A percentile compares a stretch with the other conserved stretches of the same genome.
Conservation (phyloP, 805 yeast genomes). For the Wickerhamiella azymoides region DNA sequence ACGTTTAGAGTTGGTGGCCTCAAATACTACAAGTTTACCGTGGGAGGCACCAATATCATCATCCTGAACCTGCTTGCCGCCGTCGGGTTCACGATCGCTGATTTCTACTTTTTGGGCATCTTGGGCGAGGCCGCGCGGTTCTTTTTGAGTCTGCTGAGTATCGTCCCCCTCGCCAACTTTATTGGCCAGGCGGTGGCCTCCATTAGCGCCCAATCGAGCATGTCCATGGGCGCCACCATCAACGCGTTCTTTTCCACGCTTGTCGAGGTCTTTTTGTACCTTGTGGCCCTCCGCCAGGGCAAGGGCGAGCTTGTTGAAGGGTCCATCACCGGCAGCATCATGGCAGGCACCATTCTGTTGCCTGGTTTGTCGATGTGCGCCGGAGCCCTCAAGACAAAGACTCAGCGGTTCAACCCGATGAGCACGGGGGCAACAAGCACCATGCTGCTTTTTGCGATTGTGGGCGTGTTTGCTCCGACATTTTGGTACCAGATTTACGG, state of each 20-base stretch:
- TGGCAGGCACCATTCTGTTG: slow-evolving; percentile 79
- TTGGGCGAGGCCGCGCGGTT: slow-evolving; percentile 44
- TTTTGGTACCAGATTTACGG: slow-evolving; percentile 83
- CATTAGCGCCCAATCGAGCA: slow-evolving; percentile 92
- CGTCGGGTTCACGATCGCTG: slow-evolving; percentile 71
- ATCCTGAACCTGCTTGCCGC: slow-evolving; percentile 70
- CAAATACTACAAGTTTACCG: slow-evolving; percentile 90
- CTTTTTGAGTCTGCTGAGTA: slow-evolving; percentile 62
- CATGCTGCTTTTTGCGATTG: slow-evolving; percentile 79
- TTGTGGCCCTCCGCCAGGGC: slow-evolving; percentile 75
- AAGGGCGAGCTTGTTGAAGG: slow-evolving; percentile 92
- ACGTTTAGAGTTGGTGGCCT: slow-evolving; percentile 86
- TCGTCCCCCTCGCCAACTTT: slow-evolving; percentile 88
- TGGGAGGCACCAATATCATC: slow-evolving; percentile 90
- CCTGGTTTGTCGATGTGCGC: slow-evolving; percentile 98
- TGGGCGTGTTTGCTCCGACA: slow-evolving; percentile 88
- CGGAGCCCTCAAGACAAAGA: slow-evolving; percentile 83
- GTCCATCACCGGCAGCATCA: slow-evolving; percentile 80
- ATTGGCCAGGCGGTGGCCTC: slow-evolving; percentile 99
- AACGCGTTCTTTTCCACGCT: slow-evolving; percentile 95
- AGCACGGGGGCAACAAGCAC: slow-evolving; percentile 97
- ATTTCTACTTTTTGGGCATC: slow-evolving; percentile 51
- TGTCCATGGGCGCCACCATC: slow-evolving; percentile 98
- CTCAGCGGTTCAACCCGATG: slow-evolving; percentile 89
- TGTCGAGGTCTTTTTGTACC: slow-evolving; percentile 82